A percentile compares a stretch with the other conserved stretches of the same genome.
These are phyloP conservation scores for Penicillium mononematosum DNA, from an alignment of 495 filamentous ascomycete species.

Conservation along the genomic window DNA sequence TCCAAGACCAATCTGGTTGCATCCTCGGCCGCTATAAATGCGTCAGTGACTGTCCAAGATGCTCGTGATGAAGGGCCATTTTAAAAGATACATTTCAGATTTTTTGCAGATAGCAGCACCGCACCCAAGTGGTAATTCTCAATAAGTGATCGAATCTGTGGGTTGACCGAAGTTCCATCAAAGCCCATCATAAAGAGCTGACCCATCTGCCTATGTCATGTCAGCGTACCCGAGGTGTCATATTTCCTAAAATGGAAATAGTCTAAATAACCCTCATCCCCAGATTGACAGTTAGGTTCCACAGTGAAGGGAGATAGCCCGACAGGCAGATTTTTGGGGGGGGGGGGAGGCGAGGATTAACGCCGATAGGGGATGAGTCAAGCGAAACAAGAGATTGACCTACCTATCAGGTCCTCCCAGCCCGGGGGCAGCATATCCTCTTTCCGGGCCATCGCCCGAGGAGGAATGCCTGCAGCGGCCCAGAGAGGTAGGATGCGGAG, in stretches of 20 bases:
- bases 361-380: background rate
- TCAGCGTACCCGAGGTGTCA: slow-evolving; percentile 23
- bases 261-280: slow-evolving; percentile 7
- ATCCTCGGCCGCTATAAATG: slow-evolving; percentile 68
- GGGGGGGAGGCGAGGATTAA: background rate
- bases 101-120: slow-evolving; percentile 85
- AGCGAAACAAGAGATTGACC: slow-evolving; percentile 26
- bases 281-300: slow-evolving; percentile 17
- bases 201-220: slow-evolving; percentile 59
- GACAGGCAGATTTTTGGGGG: background rate
- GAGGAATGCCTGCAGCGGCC: slow-evolving; percentile 38
- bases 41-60: slow-evolving; percentile 20
- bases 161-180: slow-evolving; percentile 83
- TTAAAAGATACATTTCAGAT: slow-evolving; percentile 70
- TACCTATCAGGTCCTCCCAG: slow-evolving; percentile 53
- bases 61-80: background rate
- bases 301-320: slow-evolving; percentile 13
- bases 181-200: slow-evolving; percentile 96
- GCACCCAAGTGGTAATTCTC: slow-evolving; percentile 80
- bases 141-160: slow-evolving; percentile 80
- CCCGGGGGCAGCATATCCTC: slow-evolving; percentile 50
- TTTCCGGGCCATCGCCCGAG: slow-evolving; percentile 51
- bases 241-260: slow-evolving; percentile 21
- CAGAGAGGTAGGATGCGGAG: slow-evolving; percentile 12
- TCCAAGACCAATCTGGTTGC: slow-evolving; percentile 79